These are phyloP conservation scores for Nigrospora sphaerica DNA, from an alignment of 2,329 filamentous ascomycete species.

Conservation along the genomic window DNA sequence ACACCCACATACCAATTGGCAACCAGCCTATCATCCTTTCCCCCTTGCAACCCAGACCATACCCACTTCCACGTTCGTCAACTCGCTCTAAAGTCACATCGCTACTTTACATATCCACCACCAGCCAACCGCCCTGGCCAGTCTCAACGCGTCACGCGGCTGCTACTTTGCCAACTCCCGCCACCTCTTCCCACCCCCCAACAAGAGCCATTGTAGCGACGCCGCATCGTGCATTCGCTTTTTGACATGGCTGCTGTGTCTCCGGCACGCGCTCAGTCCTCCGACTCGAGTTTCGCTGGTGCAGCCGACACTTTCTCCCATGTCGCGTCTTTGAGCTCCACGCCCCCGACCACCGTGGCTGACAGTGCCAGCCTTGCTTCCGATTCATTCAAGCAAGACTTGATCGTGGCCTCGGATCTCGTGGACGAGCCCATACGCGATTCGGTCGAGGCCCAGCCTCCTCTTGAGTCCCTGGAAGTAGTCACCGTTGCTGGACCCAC, in stretches of 20 bases:
- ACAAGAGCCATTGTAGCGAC: no score
- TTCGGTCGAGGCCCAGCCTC: constrained; percentile 5
- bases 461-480: background rate
- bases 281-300: constrained; percentile 18
- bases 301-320: constrained; percentile 37
- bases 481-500: background rate
- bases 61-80: no score
- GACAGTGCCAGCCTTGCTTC: constrained; percentile 54
- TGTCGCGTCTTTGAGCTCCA: constrained; percentile 52
- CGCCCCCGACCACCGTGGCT: constrained; percentile 59
- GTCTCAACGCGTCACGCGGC: no score
- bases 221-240: no score
- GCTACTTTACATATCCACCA: no score
- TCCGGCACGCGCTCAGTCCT: constrained; percentile 29
- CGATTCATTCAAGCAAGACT: constrained; percentile 52
- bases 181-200: no score
- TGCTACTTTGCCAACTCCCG: no score
- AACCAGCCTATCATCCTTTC: no score
- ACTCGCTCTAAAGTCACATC: no score
- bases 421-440: constrained; percentile 32
- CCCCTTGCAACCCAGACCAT: no score
- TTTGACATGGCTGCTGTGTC: constrained; percentile 4
- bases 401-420: constrained; percentile 46
- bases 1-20: no score
- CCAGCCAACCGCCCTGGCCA: no score